A percentile compares a stretch with the other conserved stretches of the same genome.
phyloP scores from a whole-genome alignment of 2,329 filamentous ascomycete species.

The Penicillium crustosum region DNA sequence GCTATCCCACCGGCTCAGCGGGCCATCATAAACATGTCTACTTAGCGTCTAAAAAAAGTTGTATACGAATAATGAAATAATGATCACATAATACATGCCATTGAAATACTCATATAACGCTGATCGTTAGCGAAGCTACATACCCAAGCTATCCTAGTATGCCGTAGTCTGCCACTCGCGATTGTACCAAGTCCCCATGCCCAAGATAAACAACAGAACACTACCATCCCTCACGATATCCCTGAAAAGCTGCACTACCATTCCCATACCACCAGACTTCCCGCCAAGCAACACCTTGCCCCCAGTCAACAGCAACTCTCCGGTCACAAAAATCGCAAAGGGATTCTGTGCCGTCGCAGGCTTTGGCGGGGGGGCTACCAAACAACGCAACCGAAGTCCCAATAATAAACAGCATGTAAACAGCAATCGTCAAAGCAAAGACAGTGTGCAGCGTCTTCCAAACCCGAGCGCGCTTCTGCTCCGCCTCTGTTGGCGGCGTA shows the following conservation, averaged over 20 bases:
- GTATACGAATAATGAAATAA: conserved; percentile 8
- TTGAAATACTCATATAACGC: conserved; percentile 7
- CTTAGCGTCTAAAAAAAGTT: background rate
- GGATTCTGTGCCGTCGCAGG: conserved; percentile 48
- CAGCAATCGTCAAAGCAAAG: conserved; percentile 56
- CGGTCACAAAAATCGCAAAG: conserved; percentile 49
- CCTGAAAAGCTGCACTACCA: conserved; percentile 40
- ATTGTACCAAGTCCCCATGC: conserved; percentile 44
- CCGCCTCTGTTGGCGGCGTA: conserved; percentile 37
- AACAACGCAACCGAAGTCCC: conserved; percentile 39
- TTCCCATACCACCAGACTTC: conserved; percentile 28
- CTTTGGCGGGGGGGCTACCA: conserved; percentile 42
- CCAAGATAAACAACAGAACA: conserved; percentile 47
- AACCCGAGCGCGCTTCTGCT: conserved; percentile 38
- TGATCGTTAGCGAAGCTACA: conserved; percentile 5
- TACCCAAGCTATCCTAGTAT: background rate
- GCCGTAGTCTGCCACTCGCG: conserved; percentile 29
- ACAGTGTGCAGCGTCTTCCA: conserved; percentile 61
- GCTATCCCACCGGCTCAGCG: conserved; percentile 34
- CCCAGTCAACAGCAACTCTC: conserved; percentile 45
- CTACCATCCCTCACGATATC: conserved; percentile 46
- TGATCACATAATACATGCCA: background rate
- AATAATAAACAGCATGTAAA: conserved; percentile 51
- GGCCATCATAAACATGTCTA: background rate
- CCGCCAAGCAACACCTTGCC: conserved; percentile 36